phyloP scores from a whole-genome alignment of 2,329 filamentous ascomycete genomes.

The Ascocoryne sarcoides region DNA sequence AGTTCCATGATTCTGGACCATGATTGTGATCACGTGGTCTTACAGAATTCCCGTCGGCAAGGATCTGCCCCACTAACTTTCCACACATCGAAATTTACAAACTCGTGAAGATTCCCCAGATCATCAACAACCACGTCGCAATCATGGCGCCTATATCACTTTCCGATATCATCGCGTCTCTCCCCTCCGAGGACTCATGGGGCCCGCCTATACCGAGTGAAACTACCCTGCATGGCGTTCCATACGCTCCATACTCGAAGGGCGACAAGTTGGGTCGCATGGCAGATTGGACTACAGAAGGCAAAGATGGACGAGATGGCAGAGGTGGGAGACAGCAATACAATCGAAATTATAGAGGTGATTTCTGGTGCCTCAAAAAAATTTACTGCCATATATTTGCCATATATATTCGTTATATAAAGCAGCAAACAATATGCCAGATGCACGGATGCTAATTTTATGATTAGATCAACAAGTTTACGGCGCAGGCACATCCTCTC shows the following conservation, averaged over 20 bases:
- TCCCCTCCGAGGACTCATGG: constrained; percentile 75
- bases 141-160: constrained; percentile 47
- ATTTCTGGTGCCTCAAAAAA: constrained; percentile 19
- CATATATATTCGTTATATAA: constrained; percentile 6
- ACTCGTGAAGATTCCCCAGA: neutral
- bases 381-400: constrained; percentile 8
- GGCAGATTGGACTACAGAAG: constrained; percentile 94
- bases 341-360: constrained; percentile 88
- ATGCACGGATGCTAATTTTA: constrained; percentile 4
- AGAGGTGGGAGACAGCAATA: constrained; percentile 78
- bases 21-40: neutral
- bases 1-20: too few species aligned
- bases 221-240: constrained; percentile 87
- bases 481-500: constrained; percentile 74
- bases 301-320: constrained; percentile 68
- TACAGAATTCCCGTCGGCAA: neutral
- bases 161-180: constrained; percentile 58
- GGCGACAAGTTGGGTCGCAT: constrained; percentile 97
- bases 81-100: neutral
- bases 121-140: constrained; percentile 11
- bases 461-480: constrained; percentile 86
- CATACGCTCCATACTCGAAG: constrained; percentile 97
- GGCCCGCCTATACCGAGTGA: constrained; percentile 75
- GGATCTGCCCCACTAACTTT: neutral
- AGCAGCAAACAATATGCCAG: neutral